Evolutionary conservation across 768 basidiomycete genomes (phyloP).

Genomic region (Rhizopogon rudus): DNA sequence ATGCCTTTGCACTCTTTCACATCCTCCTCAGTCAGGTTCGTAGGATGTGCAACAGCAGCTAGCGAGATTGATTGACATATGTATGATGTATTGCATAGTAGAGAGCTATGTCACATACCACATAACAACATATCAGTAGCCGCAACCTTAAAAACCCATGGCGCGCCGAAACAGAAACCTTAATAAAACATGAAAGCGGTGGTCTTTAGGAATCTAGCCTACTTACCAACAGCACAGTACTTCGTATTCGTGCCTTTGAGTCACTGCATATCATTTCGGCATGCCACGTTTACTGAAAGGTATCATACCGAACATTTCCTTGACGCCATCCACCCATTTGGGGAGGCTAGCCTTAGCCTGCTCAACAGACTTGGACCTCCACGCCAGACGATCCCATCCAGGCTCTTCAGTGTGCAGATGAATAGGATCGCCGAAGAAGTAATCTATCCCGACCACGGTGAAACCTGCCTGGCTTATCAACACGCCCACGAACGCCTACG

Average conservation of each 20-base stretch:
- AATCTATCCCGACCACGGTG: slow-evolving; percentile 55
- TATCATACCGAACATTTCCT: slow-evolving; percentile 40
- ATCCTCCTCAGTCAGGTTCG: slow-evolving; percentile 40
- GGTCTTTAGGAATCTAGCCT: not conserved
- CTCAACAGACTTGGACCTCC: slow-evolving; percentile 33
- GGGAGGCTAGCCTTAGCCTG: slow-evolving; percentile 38
- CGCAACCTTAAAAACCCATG: slow-evolving; percentile 43
- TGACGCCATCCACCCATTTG: slow-evolving; percentile 49
- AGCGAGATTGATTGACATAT: not conserved
- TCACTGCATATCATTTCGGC: slow-evolving; percentile 6
- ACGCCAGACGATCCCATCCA: slow-evolving; percentile 33
- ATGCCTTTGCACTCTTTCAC: slow-evolving; percentile 44
- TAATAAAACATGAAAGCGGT: not conserved
- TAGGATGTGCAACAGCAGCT: slow-evolving; percentile 58
- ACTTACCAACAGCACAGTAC: slow-evolving; percentile 43
- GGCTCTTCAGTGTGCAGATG: slow-evolving; percentile 33
- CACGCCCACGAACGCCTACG: not conserved
- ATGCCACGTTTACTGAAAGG: slow-evolving; percentile 6
- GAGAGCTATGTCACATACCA: slow-evolving; percentile 24
- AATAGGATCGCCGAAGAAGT: slow-evolving; percentile 57
- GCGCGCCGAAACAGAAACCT: slow-evolving; percentile 61
- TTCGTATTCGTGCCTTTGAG: slow-evolving; percentile 22
- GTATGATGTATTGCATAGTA: not conserved
- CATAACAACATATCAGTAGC: slow-evolving; percentile 43
- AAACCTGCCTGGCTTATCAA: slow-evolving; percentile 37